Percentiles rank a stretch among this genome's conserved stretches.
Evolutionary conservation across 768 basidiomycete genomes (phyloP).

Genomic region (Termitomyces titanicus): DNA sequence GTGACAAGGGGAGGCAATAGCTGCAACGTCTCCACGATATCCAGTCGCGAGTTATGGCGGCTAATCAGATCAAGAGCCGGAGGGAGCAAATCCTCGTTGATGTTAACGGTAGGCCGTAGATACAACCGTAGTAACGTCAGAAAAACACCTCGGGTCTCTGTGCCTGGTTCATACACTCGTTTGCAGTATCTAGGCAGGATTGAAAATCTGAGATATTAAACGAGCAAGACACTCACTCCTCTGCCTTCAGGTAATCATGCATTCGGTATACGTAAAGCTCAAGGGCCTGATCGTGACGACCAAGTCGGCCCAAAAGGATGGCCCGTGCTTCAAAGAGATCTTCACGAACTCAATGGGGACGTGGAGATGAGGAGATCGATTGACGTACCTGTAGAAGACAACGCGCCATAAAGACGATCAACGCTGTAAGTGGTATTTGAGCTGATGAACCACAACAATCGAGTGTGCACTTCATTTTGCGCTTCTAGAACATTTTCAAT

Average conservation of each 20-base stretch:
- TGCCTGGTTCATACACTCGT: constrained; percentile 60
- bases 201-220: neutral
- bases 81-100: constrained; percentile 53
- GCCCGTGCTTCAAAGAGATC: constrained; percentile 92
- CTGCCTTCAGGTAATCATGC: constrained; percentile 81
- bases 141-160: constrained; percentile 65
- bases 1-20: constrained; percentile 89
- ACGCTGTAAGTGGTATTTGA: constrained; percentile 65
- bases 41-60: constrained; percentile 77
- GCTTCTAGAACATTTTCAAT: constrained; percentile 31
- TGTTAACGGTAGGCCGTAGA: constrained; percentile 63
- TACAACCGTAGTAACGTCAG: constrained; percentile 85
- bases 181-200: constrained; percentile 75
- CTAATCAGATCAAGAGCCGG: constrained; percentile 90
- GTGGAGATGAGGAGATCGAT: neutral
- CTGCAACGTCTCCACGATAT: constrained; percentile 77
- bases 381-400: constrained; percentile 74
- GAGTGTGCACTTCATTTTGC: constrained; percentile 53
- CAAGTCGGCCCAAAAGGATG: constrained; percentile 83
- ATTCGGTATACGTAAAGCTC: constrained; percentile 91
- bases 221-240: constrained; percentile 55
- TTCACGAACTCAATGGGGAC: constrained; percentile 22
- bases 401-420: constrained; percentile 75
- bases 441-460: constrained; percentile 75
- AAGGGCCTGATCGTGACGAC: constrained; percentile 91